Base-by-base conservation (phyloP, 768 basidiomycete genomes). In the Saitozyma podzolica region DNA sequence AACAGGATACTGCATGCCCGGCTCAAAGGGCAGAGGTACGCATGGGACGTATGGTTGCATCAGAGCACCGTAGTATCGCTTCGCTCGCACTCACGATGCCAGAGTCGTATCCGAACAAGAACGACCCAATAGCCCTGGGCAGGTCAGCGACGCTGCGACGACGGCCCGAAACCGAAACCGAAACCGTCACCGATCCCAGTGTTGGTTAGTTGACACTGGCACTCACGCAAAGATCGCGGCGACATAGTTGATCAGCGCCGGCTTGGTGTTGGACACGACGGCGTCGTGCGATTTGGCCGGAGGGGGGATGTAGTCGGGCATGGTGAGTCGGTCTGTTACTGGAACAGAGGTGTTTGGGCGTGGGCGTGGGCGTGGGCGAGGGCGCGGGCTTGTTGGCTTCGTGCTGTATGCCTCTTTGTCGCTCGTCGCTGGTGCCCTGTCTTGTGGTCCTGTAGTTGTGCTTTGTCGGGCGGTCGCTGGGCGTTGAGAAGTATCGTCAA, bases 11-110 rank as follows among this genome's bases (percentile, higher is more conserved):
- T n/a, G 85, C 81, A 61, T n/a, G n/a, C n/a, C n/a, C n/a, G n/a
- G n/a, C n/a, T n/a, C n/a, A n/a, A n/a, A n/a, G n/a, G n/a, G n/a
- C n/a, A n/a, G n/a, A n/a, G n/a, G n/a, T n/a, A n/a, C n/a, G n/a
- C n/a, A n/a, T n/a, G n/a, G n/a, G n/a, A n/a, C n/a, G n/a, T n/a
- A n/a, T n/a, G n/a, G n/a, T n/a, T n/a, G n/a, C n/a, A n/a, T n/a
- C n/a, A n/a, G n/a, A n/a, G n/a, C n/a, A n/a, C n/a, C n/a, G n/a
- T n/a, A 87, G 86, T n/a, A n/a, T n/a, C n/a, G n/a, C n/a, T n/a
- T n/a, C n/a, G n/a, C n/a, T n/a, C n/a, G n/a, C n/a, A n/a, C n/a
- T 29, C 29, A 29, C 29, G 52, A 87, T 86, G 40, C 85, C 85
- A 70, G 84, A 85, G 68, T 40, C 57, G 13, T 58, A 58, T 3